These are phyloP conservation scores for Fusarium papillatum DNA, from an alignment of 2,329 filamentous ascomycete species.

Conservation along the genomic window DNA sequence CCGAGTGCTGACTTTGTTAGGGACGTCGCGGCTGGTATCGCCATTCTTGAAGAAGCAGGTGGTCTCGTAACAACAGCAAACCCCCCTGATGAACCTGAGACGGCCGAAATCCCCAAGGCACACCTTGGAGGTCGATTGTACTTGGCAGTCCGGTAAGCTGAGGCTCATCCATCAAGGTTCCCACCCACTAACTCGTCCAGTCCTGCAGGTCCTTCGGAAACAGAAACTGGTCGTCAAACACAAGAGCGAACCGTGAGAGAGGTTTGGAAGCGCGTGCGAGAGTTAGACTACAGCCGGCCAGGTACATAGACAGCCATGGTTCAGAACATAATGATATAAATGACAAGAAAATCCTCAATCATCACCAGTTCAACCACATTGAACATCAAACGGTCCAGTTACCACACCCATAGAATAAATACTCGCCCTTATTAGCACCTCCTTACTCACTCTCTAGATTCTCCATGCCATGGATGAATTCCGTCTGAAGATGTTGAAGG, in stretches of 20 bases:
- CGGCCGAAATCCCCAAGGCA: conserved; percentile 69
- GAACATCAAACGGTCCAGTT: not conserved
- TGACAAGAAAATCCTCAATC: not conserved
- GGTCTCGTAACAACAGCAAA: conserved; percentile 82
- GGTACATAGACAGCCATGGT: conserved; percentile 51
- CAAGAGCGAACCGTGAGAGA: conserved; percentile 81
- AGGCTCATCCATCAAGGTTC: not conserved
- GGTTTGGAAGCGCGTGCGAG: conserved; percentile 77
- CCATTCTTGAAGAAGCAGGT: conserved; percentile 80
- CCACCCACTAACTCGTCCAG: conserved; percentile 50
- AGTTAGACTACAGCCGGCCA: conserved; percentile 76
- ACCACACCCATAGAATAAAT: not conserved
- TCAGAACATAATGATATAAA: not conserved
- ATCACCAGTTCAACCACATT: not conserved
- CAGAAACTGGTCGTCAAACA: conserved; percentile 73
- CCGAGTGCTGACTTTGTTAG: conserved; percentile 45
- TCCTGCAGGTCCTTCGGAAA: conserved; percentile 72
- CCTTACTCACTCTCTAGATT: conserved; percentile 63
- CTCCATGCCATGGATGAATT: conserved; percentile 82
- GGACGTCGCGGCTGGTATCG: conserved; percentile 84
- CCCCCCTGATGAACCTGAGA: conserved; percentile 70
- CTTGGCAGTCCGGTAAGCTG: conserved; percentile 72
- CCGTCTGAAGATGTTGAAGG: conserved; percentile 66
- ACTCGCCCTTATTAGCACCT: not conserved
- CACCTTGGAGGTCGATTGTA: conserved; percentile 78